Evolutionary conservation across 257 asterid species (phyloP).

Genomic region (Mitragyna speciosa): DNA sequence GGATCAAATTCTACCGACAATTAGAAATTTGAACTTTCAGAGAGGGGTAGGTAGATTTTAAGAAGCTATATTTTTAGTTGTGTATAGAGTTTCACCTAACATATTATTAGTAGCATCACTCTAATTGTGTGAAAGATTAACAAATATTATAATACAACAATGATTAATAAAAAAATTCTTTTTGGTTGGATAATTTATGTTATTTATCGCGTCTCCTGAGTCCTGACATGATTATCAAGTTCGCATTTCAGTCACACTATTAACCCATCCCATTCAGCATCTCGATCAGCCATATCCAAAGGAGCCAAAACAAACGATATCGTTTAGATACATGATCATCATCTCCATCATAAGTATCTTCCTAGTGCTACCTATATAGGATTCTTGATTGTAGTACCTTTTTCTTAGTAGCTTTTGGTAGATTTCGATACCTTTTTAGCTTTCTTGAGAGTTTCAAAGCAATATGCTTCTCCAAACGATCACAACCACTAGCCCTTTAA

Average conservation of each 20-base stretch:
- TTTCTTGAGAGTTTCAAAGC: conserved; percentile 9
- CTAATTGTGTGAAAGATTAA: too few relatives aligned
- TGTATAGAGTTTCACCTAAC: too few relatives aligned
- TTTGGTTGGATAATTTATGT: not conserved
- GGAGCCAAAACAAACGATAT: not conserved
- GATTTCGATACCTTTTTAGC: not conserved
- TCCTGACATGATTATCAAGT: not conserved
- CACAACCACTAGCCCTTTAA: conserved; percentile 20
- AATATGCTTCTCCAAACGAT: conserved; percentile 61
- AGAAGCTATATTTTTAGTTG: too few relatives aligned
- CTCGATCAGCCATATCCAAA: conserved; percentile 10
- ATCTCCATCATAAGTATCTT: not conserved
- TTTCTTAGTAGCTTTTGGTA: not conserved
- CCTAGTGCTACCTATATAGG: too few relatives aligned
- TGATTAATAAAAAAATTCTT: too few relatives aligned
- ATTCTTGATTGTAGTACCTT: not conserved
- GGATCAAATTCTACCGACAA: too few relatives aligned
- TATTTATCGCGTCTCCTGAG: not conserved
- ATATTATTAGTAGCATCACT: too few relatives aligned
- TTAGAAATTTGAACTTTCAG: too few relatives aligned
- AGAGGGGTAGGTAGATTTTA: too few relatives aligned
- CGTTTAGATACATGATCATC: not conserved
- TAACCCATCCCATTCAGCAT: not conserved
- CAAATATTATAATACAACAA: too few relatives aligned
- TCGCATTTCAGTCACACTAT: not conserved